Evolutionary conservation across 2,329 filamentous ascomycete genomes (phyloP).

Genomic region (Fusarium sp.): DNA sequence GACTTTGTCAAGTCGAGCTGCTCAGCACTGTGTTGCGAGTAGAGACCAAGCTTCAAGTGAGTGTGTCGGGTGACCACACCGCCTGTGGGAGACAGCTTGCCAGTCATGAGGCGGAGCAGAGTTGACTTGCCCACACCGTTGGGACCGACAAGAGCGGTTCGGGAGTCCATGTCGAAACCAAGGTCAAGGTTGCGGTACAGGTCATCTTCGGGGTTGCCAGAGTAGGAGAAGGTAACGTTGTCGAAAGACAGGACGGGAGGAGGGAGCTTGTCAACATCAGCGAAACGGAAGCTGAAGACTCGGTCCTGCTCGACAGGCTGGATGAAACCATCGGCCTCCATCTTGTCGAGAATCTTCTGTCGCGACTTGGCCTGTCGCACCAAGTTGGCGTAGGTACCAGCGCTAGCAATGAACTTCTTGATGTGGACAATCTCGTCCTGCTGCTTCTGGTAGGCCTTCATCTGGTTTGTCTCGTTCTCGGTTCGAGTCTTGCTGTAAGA

Average conservation of each 20-base stretch:
- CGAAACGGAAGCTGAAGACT: slow-evolving; percentile 98
- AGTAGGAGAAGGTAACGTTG: slow-evolving; percentile 98
- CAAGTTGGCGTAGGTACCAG: slow-evolving; percentile 99
- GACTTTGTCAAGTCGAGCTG: slow-evolving; percentile 99
- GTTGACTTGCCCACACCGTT: slow-evolving; percentile 99
- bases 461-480: slow-evolving; percentile 98
- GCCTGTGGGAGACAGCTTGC: slow-evolving; percentile 87
- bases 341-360: slow-evolving; percentile 99
- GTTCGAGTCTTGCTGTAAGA: slow-evolving; percentile 94
- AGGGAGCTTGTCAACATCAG: slow-evolving; percentile 98
- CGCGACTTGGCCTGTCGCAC: slow-evolving; percentile 98
- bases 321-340: slow-evolving; percentile 99
- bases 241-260: slow-evolving; percentile 97
- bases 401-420: slow-evolving; percentile 99
- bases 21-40: slow-evolving; percentile 98
- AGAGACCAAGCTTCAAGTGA: slow-evolving; percentile 97
- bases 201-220: slow-evolving; percentile 88
- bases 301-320: slow-evolving; percentile 88
- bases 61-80: slow-evolving; percentile 93
- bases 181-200: slow-evolving; percentile 97
- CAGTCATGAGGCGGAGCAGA: slow-evolving; percentile 95
- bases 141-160: slow-evolving; percentile 95
- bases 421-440: slow-evolving; percentile 99
- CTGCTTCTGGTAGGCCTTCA: slow-evolving; percentile 99
- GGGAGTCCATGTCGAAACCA: slow-evolving; percentile 99